Base-by-base conservation (phyloP, 75 land plant genomes). In the Cryptomeria japonica region DNA sequence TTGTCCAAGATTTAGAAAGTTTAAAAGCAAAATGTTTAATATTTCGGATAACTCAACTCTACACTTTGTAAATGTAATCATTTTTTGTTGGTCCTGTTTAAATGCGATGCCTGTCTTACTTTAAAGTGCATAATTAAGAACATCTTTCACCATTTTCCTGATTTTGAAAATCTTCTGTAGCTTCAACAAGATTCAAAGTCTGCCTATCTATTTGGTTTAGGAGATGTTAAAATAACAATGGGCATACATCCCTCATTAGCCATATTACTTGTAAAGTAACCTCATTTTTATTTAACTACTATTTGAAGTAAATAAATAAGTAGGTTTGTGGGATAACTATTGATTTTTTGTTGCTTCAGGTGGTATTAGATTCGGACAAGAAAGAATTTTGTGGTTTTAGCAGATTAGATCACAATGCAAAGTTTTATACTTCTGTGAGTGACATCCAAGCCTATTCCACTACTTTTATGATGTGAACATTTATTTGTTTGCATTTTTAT, bases 321-420 rank as follows among this genome's bases (percentile, higher is more conserved):
- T 58, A 58, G 64, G 64, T 28, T 42, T 80, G 25, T 42, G 32
- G 22, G 31, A 80, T 22, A 58, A 58, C 64, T 4, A 58, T 58
- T 58, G 64, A 58, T 0, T 58, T 3, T 84, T 51, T 84, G 18
- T 56, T 87, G 68, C 36, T 91, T 34, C 90, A 97, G 99, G 91
- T 95, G 72, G 99, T 91, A n/a, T 84, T 97, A 86, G 96, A 95
- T 85, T 93, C 97, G 16, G 99, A 97, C 87, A 96, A 93, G 53
- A 88, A 85, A 22, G 84, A 88, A 36, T 97, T 96, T 92, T 97
- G 97, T 37, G 99, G 99, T 18, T 95, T 91, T 88, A 89, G 77
- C 44, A 92, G 99, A 88, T 75, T 97, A 31, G 94, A 93, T 86
- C 96, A 78, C 42, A 86, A 36, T 64, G 94, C 94, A 3, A 91